phyloP scores from a whole-genome alignment of 176 grass and related monocot genomes.

The Carex myosuroides region DNA sequence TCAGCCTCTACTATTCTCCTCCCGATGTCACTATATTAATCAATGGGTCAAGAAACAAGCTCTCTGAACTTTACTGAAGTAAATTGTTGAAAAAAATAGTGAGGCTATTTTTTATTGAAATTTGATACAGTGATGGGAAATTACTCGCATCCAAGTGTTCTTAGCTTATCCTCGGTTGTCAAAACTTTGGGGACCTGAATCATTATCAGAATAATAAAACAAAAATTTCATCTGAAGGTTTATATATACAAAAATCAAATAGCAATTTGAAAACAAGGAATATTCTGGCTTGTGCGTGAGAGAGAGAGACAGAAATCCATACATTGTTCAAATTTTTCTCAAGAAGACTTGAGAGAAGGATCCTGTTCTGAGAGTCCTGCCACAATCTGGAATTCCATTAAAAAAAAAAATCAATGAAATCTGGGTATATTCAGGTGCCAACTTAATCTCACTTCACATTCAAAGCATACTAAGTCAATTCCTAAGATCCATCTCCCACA shows the following conservation, averaged over 20 bases:
- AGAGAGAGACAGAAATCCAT: conserved; percentile 25
- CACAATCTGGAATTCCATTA: conserved; percentile 50
- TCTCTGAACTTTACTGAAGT: conserved; percentile 5
- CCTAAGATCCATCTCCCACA: background rate
- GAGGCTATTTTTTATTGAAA: background rate
- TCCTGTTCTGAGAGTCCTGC: conserved; percentile 88
- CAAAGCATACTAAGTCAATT: background rate
- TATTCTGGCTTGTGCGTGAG: background rate
- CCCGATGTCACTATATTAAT: conserved; percentile 45
- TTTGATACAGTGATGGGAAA: background rate
- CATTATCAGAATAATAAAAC: background rate
- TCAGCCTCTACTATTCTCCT: conserved; percentile 84
- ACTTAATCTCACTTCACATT: background rate
- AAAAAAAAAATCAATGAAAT: background rate
- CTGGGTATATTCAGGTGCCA: conserved; percentile 10
- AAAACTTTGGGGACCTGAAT: conserved; percentile 71
- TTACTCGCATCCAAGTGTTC: conserved; percentile 88
- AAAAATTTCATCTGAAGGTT: background rate
- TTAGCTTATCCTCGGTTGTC: conserved; percentile 86
- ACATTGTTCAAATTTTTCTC: conserved; percentile 77
- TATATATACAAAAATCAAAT: background rate
- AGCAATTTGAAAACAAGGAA: background rate
- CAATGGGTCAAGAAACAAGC: background rate
- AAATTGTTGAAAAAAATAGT: background rate
- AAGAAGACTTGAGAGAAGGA: conserved; percentile 64